Evolutionary conservation across 805 yeast species (phyloP).

Genomic region (Schwanniomyces polymorphus): DNA sequence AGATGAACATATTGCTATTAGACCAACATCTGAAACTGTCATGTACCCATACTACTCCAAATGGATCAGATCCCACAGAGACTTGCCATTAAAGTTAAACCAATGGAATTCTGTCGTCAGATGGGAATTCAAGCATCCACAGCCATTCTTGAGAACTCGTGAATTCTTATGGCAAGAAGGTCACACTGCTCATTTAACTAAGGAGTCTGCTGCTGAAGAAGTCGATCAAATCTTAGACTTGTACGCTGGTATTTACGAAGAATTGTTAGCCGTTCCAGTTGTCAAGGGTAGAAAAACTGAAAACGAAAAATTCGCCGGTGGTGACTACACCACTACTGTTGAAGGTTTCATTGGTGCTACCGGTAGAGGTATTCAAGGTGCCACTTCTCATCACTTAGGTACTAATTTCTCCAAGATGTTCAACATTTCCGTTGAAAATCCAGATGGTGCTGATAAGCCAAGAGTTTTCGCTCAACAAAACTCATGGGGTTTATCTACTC

Average conservation of each 20-base stretch:
- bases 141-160: conserved; percentile 97
- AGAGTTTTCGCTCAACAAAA: conserved; percentile 91
- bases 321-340: conserved; percentile 89
- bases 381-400: conserved; percentile 96
- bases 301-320: conserved; percentile 98
- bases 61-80: conserved; percentile 98
- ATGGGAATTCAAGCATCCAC: conserved; percentile 99
- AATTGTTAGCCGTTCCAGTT: conserved; percentile 95
- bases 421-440: conserved; percentile 92
- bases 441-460: conserved; percentile 85
- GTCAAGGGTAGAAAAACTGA: conserved; percentile 94
- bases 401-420: conserved; percentile 99
- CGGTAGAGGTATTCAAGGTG: conserved; percentile 99
- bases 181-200: conserved; percentile 93
- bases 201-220: conserved; percentile 78
- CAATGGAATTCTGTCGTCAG: conserved; percentile 99
- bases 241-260: conserved; percentile 83
- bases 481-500: conserved; percentile 98
- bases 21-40: conserved; percentile 99
- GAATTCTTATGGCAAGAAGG: conserved; percentile 99
- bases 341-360: conserved; percentile 98
- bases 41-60: conserved; percentile 99
- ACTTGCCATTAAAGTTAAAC: conserved; percentile 91
- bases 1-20: conserved; percentile 97
- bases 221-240: conserved; percentile 83